These are phyloP conservation scores for Atkinsonella hypoxylon DNA, from an alignment of 2,329 filamentous ascomycete species.

Conservation along the genomic window DNA sequence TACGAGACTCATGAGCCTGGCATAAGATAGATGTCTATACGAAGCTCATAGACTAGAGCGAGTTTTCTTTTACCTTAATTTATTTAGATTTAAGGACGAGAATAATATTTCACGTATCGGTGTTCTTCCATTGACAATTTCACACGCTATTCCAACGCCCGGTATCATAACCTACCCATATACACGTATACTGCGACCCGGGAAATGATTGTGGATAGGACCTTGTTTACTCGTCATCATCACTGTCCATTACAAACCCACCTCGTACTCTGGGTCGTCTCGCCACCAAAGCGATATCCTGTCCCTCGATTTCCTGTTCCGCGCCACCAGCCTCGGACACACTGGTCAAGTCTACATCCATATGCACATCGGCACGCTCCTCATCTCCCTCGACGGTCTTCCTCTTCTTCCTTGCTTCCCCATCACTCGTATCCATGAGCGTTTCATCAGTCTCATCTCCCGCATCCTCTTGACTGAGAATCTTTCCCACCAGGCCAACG, in stretches of 20 bases:
- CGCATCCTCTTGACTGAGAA: constrained; percentile 13
- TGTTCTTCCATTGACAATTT: background rate
- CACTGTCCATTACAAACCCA: constrained; percentile 48
- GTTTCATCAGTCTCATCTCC: constrained; percentile 16
- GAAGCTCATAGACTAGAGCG: background rate
- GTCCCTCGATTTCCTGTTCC: constrained; percentile 11
- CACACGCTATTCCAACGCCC: background rate
- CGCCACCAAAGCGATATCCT: constrained; percentile 16
- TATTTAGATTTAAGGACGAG: no score
- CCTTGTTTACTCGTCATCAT: constrained; percentile 35
- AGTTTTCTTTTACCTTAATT: no score
- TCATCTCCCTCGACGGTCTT: constrained; percentile 17
- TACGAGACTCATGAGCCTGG: no score
- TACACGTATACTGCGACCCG: background rate
- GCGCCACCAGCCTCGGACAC: background rate
- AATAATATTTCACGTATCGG: no score
- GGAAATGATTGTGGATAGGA: background rate
- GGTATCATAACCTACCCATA: background rate
- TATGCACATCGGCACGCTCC: constrained; percentile 12
- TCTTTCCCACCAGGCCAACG: constrained; percentile 11
- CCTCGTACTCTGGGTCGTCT: constrained; percentile 34
- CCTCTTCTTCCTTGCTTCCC: constrained; percentile 25
- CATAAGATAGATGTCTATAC: no score
- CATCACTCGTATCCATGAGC: constrained; percentile 20
- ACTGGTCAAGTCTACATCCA: constrained; percentile 16